Evolutionary conservation across 1,284 basidiomycete genomes (phyloP).

Genomic region (Ustilago cynodontis): DNA sequence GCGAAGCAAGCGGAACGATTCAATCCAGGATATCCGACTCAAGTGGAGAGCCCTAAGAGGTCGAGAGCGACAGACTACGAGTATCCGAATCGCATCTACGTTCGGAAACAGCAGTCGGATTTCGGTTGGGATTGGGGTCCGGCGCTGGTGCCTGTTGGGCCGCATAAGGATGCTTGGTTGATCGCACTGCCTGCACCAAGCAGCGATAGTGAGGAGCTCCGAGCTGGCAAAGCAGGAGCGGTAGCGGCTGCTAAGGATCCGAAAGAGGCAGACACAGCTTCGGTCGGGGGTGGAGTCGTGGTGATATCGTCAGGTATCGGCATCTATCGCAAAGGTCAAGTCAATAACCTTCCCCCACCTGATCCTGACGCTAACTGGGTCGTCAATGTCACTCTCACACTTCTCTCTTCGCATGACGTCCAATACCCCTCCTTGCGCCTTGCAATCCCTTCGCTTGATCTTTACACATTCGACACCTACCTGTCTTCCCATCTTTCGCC

Average conservation of each 20-base stretch:
- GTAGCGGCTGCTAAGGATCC: too few relatives aligned
- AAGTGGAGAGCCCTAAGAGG: constrained; percentile 12
- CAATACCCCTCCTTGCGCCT: constrained; percentile 20
- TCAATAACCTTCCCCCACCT: constrained; percentile 55
- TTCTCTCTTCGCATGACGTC: constrained; percentile 20
- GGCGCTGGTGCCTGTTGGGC: constrained; percentile 45
- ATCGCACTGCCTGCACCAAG: constrained; percentile 19
- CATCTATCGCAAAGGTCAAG: constrained; percentile 53
- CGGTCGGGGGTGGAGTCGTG: not conserved
- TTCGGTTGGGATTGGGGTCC: constrained; percentile 68
- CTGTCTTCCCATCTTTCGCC: constrained; percentile 22
- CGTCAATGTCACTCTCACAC: constrained; percentile 57
- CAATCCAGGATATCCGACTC: constrained; percentile 43
- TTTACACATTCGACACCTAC: constrained; percentile 19
- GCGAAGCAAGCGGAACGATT: constrained; percentile 13
- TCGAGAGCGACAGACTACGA: constrained; percentile 41
- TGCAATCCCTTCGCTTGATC: constrained; percentile 21
- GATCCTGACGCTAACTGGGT: constrained; percentile 58
- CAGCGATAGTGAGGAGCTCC: not conserved
- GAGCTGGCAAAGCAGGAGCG: not conserved
- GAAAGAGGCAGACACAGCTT: not conserved
- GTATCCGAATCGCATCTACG: constrained; percentile 56
- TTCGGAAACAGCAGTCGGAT: constrained; percentile 62
- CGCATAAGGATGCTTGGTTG: constrained; percentile 45
- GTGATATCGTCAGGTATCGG: constrained; percentile 33